Evolutionary conservation across 768 basidiomycete genomes (phyloP), one percentile per base, ranked within the genome.

Genomic region (Russula ochroleuca): DNA sequence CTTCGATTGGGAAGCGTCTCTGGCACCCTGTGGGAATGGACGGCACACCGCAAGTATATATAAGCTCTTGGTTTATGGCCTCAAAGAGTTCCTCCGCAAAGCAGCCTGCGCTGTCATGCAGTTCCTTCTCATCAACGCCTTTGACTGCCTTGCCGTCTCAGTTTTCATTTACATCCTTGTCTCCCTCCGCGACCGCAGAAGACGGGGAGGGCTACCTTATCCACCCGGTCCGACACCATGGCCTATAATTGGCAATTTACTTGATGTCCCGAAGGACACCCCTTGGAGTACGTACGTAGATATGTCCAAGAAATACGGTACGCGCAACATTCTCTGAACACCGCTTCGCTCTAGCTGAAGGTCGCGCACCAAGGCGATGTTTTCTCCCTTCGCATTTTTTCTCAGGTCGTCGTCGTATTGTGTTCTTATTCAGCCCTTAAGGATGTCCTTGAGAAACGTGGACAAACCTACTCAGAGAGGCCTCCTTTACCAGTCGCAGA

Each of bases 241-340:
- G 17, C 57, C 45, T 9, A 17, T 61, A n/a, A 41, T 65, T 7
- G 64, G 64, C 1, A 70, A 65, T 43, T 25, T 57, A 9, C 21
- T 61, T 19, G 59, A 65, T 47, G 50, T 61, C 33, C 64, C 64
- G 7, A 60, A 31, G 17, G 38, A n/a, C 17, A 8, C 28, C 1
- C 37, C 64, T 33, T 65, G 64, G 64, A 19, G 13, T 19, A 40
- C 33, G 1, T 65, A 57, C 14, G 6, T 15, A 19, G 38, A 61
- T 25, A 54, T 61, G 64, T 41, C 51, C 31, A 45, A 54, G n/a
- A 40, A 41, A 41, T 65, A 65, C 38, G 64, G 64, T 65, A 57
- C 4, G 25, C 21, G 38, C 10, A 2, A 41, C 23, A 19, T 48
- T 33, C n/a, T 33, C 48, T 1, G 41, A n/a, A n/a, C 8, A 2